phyloP scores from a whole-genome alignment of 2,329 filamentous ascomycete genomes.

The Fusarium burgessii region DNA sequence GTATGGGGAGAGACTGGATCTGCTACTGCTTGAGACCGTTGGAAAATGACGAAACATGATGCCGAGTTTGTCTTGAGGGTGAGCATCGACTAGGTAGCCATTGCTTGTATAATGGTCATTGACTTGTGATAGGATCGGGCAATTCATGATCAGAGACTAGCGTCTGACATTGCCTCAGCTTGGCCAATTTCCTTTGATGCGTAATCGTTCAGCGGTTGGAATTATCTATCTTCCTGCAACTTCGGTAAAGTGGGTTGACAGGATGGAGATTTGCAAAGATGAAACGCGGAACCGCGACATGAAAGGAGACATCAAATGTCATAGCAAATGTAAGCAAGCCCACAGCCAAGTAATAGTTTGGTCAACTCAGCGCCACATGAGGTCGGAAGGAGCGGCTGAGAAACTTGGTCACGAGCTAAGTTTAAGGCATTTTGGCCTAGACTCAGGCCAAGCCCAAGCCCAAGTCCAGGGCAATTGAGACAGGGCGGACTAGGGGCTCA shows the following conservation, averaged over 20 bases:
- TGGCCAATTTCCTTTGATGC: background rate
- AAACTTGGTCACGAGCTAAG: constrained; percentile 22
- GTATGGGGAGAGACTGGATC: background rate
- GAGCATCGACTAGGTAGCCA: background rate
- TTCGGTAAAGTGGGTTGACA: constrained; percentile 18
- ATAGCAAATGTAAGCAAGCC: constrained; percentile 7
- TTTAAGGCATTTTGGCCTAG: constrained; percentile 15
- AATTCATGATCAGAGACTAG: background rate
- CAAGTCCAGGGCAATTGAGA: background rate
- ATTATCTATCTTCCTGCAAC: constrained; percentile 8
- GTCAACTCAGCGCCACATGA: constrained; percentile 15
- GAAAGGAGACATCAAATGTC: constrained; percentile 1
- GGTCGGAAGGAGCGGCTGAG: constrained; percentile 29
- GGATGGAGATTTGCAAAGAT: constrained; percentile 29
- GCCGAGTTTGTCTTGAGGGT: background rate
- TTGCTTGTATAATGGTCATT: background rate
- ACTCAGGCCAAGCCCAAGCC: background rate
- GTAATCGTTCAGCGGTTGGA: background rate
- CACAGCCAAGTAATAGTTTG: background rate
- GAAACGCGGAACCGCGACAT: constrained; percentile 19
- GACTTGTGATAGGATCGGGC: background rate
- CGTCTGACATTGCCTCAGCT: background rate
- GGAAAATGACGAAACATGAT: constrained; percentile 39
- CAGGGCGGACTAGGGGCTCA: constrained; percentile 5
- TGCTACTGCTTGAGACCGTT: constrained; percentile 16